These are phyloP conservation scores for Lactifluus hygrophoroides DNA, from an alignment of 768 basidiomycete genomes.

Conservation along the genomic window DNA sequence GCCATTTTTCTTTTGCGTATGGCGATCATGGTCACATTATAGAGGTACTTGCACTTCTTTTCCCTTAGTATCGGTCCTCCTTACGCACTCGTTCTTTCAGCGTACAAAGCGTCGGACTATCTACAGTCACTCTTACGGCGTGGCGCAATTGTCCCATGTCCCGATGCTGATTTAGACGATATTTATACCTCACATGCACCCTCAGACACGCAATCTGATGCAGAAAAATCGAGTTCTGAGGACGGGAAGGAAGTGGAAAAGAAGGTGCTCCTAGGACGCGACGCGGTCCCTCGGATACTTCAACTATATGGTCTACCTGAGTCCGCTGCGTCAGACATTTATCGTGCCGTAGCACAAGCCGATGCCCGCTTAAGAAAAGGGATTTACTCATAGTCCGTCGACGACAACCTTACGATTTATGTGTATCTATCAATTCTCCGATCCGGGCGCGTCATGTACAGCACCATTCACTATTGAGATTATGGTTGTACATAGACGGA, in stretches of 20 bases:
- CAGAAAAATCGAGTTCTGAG: neutral
- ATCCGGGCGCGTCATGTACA: neutral
- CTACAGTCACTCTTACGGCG: slow-evolving; percentile 49
- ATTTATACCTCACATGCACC: slow-evolving; percentile 38
- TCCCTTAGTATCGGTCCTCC: neutral
- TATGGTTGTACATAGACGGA: too few species aligned
- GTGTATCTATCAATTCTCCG: neutral
- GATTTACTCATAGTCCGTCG: slow-evolving; percentile 1
- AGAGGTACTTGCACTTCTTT: slow-evolving; percentile 38
- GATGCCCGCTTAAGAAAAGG: slow-evolving; percentile 26
- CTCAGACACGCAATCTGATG: slow-evolving; percentile 12
- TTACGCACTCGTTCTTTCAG: slow-evolving; percentile 28
- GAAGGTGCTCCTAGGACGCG: slow-evolving; percentile 40
- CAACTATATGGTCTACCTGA: slow-evolving; percentile 38
- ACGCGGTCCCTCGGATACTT: slow-evolving; percentile 46
- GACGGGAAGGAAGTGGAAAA: slow-evolving; percentile 4
- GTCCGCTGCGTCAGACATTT: slow-evolving; percentile 41
- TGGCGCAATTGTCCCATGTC: slow-evolving; percentile 47
- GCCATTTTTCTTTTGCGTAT: slow-evolving; percentile 78
- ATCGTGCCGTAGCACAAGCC: slow-evolving; percentile 59
- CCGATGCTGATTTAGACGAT: slow-evolving; percentile 45
- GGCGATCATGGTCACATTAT: slow-evolving; percentile 83
- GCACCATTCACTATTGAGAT: neutral
- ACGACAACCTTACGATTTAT: neutral
- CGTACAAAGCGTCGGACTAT: slow-evolving; percentile 64